Base-by-base conservation (phyloP, 768 basidiomycete genomes). In the Amanita jacksonii region DNA sequence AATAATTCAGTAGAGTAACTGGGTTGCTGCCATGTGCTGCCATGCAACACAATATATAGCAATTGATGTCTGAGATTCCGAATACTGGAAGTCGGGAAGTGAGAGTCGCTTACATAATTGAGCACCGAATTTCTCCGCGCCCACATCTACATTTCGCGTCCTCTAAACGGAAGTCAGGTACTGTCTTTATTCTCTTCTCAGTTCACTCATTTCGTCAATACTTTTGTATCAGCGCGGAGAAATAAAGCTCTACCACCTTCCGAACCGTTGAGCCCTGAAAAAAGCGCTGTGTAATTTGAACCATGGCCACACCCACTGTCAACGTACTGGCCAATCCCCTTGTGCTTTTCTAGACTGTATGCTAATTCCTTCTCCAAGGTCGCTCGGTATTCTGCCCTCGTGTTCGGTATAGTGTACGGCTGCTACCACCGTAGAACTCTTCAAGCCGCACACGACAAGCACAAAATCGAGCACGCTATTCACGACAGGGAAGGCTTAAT, bases 351-450 rank as follows among this genome's bases (percentile, higher is more conserved):
- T 9, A 16, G 40, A 20, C 19, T 6, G 41, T 13, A 46, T 18
- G 10, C 23, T 38, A 31, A 38, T 15, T 30, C 30, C 25, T 50
- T 32, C 20, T 62, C 18, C 10, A 24, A 93, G 94, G 94, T 94
- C 62, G 84, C 85, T 57, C 87, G 94, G 58, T 98, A 94, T 65
- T 82, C 90, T 15, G 91, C 93, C 40, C 78, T 99, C 54, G 65
- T 83, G 51, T 73, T 79, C 33, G 94, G 94, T 59, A 75, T 94
- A 52, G 64, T 80, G 60, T 98, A 97, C 62, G 94, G 94, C 59
- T 81, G 93, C 62, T 79, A 79, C 57, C 93, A 97, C 72, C 85
- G 86, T 58, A 79, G 85, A 57, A 85, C 92, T 57, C 67, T 99
- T 52, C 91, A 94, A 69, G 74, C 77, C 50, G 68, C 76, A 43